Evolutionary conservation across 2,329 filamentous ascomycete genomes (phyloP).

Genomic region (Myriosclerotinia curreyana): DNA sequence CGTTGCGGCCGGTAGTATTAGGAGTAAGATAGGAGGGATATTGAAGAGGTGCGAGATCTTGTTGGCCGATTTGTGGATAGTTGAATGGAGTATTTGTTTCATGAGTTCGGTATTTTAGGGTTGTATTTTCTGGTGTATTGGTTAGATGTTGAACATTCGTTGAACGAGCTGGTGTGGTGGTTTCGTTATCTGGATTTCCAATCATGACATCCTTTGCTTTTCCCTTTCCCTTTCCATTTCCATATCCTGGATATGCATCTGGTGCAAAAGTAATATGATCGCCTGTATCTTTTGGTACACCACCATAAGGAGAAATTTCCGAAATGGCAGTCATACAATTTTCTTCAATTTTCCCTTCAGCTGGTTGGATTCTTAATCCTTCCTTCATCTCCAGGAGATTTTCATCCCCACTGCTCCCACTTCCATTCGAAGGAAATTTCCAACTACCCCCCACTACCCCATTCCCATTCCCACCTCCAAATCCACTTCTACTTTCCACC

Average conservation of each 20-base stretch:
- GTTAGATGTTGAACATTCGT: background rate
- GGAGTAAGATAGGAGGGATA: slow-evolving; percentile 33
- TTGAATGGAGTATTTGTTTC: background rate
- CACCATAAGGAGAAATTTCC: slow-evolving; percentile 2
- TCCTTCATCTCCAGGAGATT: background rate
- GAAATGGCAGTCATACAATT: slow-evolving; percentile 4
- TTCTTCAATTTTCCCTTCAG: background rate
- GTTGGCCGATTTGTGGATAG: background rate
- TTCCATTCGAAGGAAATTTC: background rate
- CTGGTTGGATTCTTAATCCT: background rate
- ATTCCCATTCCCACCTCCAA: background rate
- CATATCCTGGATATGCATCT: background rate
- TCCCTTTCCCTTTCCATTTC: background rate
- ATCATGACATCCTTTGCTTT: background rate
- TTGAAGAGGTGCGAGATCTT: slow-evolving; percentile 22
- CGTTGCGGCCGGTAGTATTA: slow-evolving; percentile 47
- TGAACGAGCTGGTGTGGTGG: background rate
- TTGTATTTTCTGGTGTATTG: background rate
- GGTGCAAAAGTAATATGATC: slow-evolving; percentile 19
- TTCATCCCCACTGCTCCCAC: background rate
- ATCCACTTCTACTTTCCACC: no score
- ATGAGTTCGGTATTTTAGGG: background rate
- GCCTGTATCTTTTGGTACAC: background rate
- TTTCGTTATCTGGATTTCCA: background rate
- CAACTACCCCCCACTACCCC: no score